These are phyloP conservation scores for Clarireedia homoeocarpa DNA, from an alignment of 2,329 filamentous ascomycete genomes.

Conservation along the genomic window DNA sequence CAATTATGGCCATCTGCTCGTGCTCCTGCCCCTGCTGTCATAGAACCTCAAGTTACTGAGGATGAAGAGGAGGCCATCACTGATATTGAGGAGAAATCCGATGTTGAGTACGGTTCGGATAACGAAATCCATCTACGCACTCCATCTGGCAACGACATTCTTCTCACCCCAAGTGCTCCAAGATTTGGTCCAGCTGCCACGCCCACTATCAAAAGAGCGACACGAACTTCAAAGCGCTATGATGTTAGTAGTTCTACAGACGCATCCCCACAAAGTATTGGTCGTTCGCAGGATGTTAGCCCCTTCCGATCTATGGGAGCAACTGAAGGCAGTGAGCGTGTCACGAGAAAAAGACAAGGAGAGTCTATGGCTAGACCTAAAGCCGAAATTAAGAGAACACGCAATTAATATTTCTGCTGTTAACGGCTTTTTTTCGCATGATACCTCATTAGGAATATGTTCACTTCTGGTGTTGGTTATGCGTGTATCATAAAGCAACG, in stretches of 20 bases:
- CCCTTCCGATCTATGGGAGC: slow-evolving; percentile 64
- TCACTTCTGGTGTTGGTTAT: neutral
- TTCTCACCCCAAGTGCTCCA: slow-evolving; percentile 46
- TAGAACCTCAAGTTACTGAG: slow-evolving; percentile 53
- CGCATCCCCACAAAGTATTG: slow-evolving; percentile 14
- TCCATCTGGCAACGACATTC: slow-evolving; percentile 23
- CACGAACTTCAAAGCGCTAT: slow-evolving; percentile 44
- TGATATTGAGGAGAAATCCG: slow-evolving; percentile 37
- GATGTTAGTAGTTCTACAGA: slow-evolving; percentile 24
- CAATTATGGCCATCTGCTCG: slow-evolving; percentile 4
- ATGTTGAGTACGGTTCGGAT: neutral
- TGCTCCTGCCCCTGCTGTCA: slow-evolving; percentile 43
- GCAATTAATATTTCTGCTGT: neutral
- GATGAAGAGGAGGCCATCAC: slow-evolving; percentile 44
- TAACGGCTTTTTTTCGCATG: neutral
- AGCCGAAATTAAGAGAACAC: slow-evolving; percentile 4
- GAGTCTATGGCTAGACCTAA: slow-evolving; percentile 30
- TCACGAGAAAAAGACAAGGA: slow-evolving; percentile 38
- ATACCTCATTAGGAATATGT: neutral
- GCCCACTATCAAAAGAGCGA: slow-evolving; percentile 53
- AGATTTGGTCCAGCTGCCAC: slow-evolving; percentile 52
- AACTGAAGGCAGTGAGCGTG: slow-evolving; percentile 19
- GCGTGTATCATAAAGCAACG: neutral
- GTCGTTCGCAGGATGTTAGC: slow-evolving; percentile 16
- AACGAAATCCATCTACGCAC: slow-evolving; percentile 3